Base-by-base conservation (phyloP, 495 filamentous ascomycete species). In the Talaromyces ruber region DNA sequence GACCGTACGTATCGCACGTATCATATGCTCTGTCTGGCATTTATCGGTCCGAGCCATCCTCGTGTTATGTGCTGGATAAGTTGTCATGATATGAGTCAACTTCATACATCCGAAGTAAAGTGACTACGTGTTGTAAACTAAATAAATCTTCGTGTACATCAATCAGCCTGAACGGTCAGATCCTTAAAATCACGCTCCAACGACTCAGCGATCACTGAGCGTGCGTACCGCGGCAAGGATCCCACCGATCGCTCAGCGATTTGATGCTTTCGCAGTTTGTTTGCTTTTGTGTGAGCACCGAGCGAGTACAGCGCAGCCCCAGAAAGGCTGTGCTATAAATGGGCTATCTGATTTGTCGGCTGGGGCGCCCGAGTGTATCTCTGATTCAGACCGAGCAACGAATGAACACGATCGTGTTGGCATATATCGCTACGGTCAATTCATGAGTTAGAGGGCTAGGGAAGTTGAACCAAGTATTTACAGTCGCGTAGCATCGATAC, bases 281-380 rank as follows among this genome's bases (percentile, higher is more conserved):
- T 47, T 47, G 43, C 43, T 47, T 8, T 22, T 47, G 43, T 47
- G 18, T 47, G 43, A 43, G 39, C 16, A n/a, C 43, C 21, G 43
- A 47, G 43, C 43, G 34, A 39, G 34, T 39, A 39, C 34, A 47
- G 43, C 43, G 43, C 34, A 39, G 34, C 34, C 34, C 34, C 34
- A 4, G 34, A 26, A 53, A n/a, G 54, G 54, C 54, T 30, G 54
- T 57, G 54, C 54, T 57, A 7, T 11, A 22, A 57, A 9, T 12
- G 29, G 11, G 16, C 14, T 34, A 2, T 51, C 59, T 52, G 59
- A 60, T 60, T 60, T 60, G 59, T 34, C 28, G 59, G 59, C 25
- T 6, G n/a, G 16, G 26, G 26, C 59, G 39, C 26, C 39, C 45
- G 26, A 21, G 21, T 47, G 54, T 24, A 30, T 34, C 26, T 34